Conservation (phyloP, 495 filamentous ascomycete species). For the Barbatosphaeria neglecta region DNA sequence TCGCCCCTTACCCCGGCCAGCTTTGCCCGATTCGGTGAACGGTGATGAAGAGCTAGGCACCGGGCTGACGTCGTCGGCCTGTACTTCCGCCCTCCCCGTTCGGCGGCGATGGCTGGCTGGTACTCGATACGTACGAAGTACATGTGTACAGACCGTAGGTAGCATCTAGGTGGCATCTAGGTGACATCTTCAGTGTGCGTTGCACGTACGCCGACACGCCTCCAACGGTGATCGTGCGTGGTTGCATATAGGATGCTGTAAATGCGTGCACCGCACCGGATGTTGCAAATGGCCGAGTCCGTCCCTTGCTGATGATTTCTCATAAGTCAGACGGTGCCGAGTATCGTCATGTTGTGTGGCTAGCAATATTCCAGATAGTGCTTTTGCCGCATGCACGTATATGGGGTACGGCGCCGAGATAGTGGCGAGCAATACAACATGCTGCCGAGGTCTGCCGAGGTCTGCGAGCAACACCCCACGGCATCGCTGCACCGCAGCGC, state of each 20-base stretch:
- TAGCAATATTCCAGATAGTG: neutral
- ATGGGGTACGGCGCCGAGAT: neutral
- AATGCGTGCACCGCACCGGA: neutral
- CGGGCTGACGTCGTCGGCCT: neutral
- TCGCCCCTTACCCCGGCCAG: too few relatives aligned
- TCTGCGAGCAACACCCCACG: too few relatives aligned
- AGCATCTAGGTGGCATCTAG: neutral
- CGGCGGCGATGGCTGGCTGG: too few relatives aligned
- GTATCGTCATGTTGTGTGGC: neutral
- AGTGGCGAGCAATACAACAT: neutral
- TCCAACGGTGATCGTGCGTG: neutral
- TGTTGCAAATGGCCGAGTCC: too few relatives aligned
- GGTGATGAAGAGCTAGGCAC: neutral
- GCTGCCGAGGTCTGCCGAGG: conserved; percentile 1
- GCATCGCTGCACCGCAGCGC: too few relatives aligned
- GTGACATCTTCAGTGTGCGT: neutral
- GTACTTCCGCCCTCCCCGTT: neutral
- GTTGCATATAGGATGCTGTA: neutral
- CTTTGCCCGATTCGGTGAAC: neutral
- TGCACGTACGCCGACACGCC: neutral
- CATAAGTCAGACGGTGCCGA: too few relatives aligned
- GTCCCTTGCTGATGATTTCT: too few relatives aligned
- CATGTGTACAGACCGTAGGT: too few relatives aligned
- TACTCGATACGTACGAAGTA: too few relatives aligned
- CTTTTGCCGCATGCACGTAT: neutral